Percentiles rank a stretch among this genome's conserved stretches.
These are phyloP conservation scores for Quercus tomentella DNA, from an alignment of 331 rosid species.

Conservation along the genomic window DNA sequence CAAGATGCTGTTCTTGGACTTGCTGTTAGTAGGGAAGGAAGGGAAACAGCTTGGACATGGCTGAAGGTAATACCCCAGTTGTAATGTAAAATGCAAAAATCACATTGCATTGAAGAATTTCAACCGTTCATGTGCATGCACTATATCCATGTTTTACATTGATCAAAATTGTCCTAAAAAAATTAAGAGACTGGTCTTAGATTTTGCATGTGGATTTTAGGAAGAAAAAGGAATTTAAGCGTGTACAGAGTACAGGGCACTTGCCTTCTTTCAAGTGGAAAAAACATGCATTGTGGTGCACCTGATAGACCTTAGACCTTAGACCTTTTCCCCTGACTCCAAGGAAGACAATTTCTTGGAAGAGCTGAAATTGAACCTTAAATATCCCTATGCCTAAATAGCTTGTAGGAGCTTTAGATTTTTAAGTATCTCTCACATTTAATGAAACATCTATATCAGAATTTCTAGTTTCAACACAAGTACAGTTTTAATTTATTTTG, in stretches of 20 bases:
- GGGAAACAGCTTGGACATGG: conserved; percentile 88
- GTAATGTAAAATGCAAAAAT: background rate
- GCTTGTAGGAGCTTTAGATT: background rate
- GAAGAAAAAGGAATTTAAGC: background rate
- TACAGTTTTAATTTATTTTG: background rate
- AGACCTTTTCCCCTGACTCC: no score
- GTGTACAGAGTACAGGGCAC: background rate
- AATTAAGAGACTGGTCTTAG: background rate
- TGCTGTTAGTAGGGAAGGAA: conserved; percentile 53
- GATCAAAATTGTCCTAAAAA: background rate
- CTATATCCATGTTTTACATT: background rate
- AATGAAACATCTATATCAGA: background rate
- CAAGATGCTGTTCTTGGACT: conserved; percentile 86
- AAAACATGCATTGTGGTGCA: background rate
- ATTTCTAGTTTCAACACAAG: no score
- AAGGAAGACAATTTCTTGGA: background rate
- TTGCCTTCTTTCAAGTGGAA: background rate
- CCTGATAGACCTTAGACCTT: background rate
- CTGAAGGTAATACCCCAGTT: conserved; percentile 47
- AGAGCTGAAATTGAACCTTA: no score
- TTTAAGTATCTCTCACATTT: background rate
- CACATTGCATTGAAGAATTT: background rate
- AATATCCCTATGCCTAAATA: background rate
- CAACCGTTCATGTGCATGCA: background rate
- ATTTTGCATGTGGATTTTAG: background rate